Base-by-base conservation (phyloP, 306 rosid species). In the Prunus campanulata region DNA sequence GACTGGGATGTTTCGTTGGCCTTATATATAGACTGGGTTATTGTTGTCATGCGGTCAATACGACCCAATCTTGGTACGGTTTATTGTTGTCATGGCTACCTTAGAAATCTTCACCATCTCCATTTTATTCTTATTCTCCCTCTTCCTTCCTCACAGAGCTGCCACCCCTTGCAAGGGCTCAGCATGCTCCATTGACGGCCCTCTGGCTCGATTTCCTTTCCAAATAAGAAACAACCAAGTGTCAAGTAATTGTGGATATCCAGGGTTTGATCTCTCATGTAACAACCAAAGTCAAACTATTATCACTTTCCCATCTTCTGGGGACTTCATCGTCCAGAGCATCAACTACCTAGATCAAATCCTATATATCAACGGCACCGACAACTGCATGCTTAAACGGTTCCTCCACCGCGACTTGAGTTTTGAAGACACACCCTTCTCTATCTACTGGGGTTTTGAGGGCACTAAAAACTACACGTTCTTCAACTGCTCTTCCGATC, bases 401-500 rank as follows among this genome's bases (percentile, higher is more conserved):
- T 70, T 32, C 35, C 59, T 83, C n/a, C 20, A 78, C 4, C 13
- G 65, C 0, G 24, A 42, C 48, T 49, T 83, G 51, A 24, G 2
- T 66, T 70, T 86, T 15, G 39, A 64, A 0, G 29, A 12, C 14
- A 70, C 85, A 0, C 86, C 85, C 16, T 86, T 89, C 54, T 2
- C 59, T 35, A 35, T 35, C 1, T 4, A 14, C 0, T 5, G 60
- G 42, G 8, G 42, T 35, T 35, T 35, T 35, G 42, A 35, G 13
- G 66, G 22, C 8, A 1, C 3, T 14, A 22, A 2, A 2, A 84
- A 80, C 77, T 80, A 78, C 69, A 88, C 84, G 3, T 83, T 88
- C 75, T 44, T 81, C 11, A 73, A 76, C 15, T 86, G 95, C 76
- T 79, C 86, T 1, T 73, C 70, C 19, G 79, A 74, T 14, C 64